These are phyloP conservation scores for Ganoderma boninense DNA, from an alignment of 1,284 basidiomycete species.

Conservation along the genomic window DNA sequence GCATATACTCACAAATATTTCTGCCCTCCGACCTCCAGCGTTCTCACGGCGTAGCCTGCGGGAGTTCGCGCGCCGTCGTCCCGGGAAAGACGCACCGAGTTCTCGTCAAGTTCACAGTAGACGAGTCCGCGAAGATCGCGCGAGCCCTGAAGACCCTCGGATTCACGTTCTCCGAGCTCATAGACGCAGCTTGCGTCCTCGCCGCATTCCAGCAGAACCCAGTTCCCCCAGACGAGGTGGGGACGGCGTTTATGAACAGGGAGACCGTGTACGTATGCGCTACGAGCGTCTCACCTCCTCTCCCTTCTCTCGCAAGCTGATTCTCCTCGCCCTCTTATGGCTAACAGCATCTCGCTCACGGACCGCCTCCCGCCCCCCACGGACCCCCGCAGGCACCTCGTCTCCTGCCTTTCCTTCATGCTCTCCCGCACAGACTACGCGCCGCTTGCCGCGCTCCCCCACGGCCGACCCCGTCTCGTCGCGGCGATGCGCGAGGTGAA, in stretches of 20 bases:
- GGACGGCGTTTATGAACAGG: neutral
- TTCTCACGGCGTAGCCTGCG: neutral
- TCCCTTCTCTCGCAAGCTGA: neutral
- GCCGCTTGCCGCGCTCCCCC: neutral
- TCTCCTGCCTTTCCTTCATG: neutral
- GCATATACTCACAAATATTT: neutral
- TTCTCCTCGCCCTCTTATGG: neutral
- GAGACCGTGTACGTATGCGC: neutral
- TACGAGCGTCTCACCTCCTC: neutral
- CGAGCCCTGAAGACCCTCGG: neutral
- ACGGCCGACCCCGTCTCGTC: neutral
- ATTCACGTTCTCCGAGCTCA: slow-evolving; percentile 2
- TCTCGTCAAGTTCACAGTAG: neutral
- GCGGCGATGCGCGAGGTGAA: neutral
- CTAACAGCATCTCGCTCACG: neutral
- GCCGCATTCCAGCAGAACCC: slow-evolving; percentile 1
- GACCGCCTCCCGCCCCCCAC: neutral
- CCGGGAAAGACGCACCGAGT: neutral
- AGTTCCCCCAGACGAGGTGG: neutral
- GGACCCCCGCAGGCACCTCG: neutral
- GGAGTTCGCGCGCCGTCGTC: neutral
- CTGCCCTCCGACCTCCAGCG: neutral
- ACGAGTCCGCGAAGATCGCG: neutral
- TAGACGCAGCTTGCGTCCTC: neutral
- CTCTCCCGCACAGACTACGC: neutral